Evolutionary conservation across 2,329 filamentous ascomycete genomes (phyloP).

Genomic region (Fusarium pseudograminearum): DNA sequence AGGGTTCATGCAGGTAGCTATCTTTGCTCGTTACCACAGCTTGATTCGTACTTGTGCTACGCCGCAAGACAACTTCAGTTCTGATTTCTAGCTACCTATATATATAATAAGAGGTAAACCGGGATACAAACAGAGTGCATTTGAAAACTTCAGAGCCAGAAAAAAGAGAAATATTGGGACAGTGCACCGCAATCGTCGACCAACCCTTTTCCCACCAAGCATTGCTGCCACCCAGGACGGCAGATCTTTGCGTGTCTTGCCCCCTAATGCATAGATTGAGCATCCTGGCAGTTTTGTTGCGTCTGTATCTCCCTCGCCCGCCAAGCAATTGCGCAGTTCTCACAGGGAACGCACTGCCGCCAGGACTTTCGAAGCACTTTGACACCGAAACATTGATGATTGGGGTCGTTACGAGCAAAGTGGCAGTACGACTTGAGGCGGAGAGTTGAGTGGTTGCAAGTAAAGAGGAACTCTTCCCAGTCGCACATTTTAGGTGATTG

Average conservation of each 20-base stretch:
- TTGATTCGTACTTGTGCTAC: conserved; percentile 4
- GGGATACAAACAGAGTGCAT: background rate
- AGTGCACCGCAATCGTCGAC: background rate
- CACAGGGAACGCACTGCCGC: conserved; percentile 66
- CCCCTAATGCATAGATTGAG: background rate
- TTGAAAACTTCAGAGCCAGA: background rate
- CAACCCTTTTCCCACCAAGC: background rate
- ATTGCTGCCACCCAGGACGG: background rate
- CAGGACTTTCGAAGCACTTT: conserved; percentile 73
- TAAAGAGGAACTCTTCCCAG: conserved; percentile 76
- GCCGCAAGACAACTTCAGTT: background rate
- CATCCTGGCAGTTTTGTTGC: background rate
- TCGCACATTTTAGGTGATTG: conserved; percentile 69
- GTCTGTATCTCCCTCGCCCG: conserved; percentile 19
- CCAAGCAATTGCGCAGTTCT: conserved; percentile 55
- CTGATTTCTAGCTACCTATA: conserved; percentile 19
- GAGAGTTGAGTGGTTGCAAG: conserved; percentile 70
- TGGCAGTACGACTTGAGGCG: conserved; percentile 79
- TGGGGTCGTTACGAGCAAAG: conserved; percentile 77
- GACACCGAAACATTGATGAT: conserved; percentile 76
- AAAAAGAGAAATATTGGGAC: background rate
- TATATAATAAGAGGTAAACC: conserved; percentile 7
- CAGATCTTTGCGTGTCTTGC: background rate
- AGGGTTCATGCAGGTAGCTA: conserved; percentile 12
- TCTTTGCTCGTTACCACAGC: conserved; percentile 1